Conservation (phyloP, 2,329 filamentous ascomycete species). For the Diaporthe ampelina region DNA sequence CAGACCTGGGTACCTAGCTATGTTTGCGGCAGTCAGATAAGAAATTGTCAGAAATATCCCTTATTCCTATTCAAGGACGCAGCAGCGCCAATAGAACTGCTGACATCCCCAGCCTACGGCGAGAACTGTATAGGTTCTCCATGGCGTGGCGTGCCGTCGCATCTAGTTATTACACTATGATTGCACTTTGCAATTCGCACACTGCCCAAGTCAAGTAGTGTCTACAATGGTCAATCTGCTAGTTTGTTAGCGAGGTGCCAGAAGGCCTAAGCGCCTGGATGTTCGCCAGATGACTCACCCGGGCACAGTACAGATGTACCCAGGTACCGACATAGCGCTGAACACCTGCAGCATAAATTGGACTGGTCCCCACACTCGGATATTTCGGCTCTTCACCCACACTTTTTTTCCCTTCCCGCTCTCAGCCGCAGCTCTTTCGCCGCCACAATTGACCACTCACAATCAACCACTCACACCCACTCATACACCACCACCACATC, state of each 20-base stretch:
- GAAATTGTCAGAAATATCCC: no score
- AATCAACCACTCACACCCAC: not conserved
- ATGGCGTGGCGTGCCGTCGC: no score
- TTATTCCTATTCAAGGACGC: no score
- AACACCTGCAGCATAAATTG: not conserved
- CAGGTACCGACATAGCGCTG: not conserved
- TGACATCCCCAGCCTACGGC: no score
- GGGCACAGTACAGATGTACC: not conserved
- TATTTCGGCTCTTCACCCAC: not conserved
- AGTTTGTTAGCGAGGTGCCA: not conserved
- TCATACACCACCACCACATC: not conserved
- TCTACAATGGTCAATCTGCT: not conserved
- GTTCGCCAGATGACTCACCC: slow-evolving; percentile 12
- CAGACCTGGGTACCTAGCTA: no score
- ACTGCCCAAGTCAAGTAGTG: not conserved
- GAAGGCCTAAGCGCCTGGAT: slow-evolving; percentile 1
- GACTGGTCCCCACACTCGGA: not conserved
- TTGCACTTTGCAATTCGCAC: not conserved
- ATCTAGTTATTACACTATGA: no score
- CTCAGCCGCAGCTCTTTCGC: not conserved
- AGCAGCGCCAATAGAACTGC: no score
- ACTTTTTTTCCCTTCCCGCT: not conserved
- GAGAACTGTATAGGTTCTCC: no score
- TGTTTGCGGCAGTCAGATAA: no score
- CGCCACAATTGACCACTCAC: not conserved